phyloP scores from a whole-genome alignment of 306 rosid species.

The Luffa acutangula region DNA sequence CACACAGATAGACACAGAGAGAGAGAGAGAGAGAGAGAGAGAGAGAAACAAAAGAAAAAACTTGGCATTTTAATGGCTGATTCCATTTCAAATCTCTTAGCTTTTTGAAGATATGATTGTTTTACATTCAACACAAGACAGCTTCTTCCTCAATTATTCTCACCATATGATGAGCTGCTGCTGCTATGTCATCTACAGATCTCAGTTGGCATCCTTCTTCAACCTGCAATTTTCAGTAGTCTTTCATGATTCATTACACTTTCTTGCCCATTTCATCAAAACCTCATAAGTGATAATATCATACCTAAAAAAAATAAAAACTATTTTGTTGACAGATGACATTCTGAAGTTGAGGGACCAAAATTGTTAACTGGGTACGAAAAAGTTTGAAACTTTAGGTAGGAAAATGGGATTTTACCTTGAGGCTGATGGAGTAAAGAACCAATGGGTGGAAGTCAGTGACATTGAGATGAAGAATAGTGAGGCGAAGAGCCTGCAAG shows the following conservation, averaged over 20 bases:
- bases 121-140: background rate
- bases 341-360: background rate
- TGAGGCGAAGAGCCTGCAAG: slow-evolving; percentile 51
- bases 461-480: slow-evolving; percentile 79
- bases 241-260: background rate
- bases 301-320: too few species aligned
- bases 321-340: background rate
- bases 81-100: background rate
- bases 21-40: background rate
- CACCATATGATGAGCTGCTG: slow-evolving; percentile 64
- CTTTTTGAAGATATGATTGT: background rate
- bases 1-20: background rate
- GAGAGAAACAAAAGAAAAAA: background rate
- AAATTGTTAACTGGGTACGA: too few species aligned
- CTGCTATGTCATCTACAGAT: slow-evolving; percentile 70
- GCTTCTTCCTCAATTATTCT: slow-evolving; percentile 56
- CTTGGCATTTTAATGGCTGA: background rate
- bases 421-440: slow-evolving; percentile 72
- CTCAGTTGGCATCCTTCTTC: slow-evolving; percentile 77
- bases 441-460: slow-evolving; percentile 51
- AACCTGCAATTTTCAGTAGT: slow-evolving; percentile 31
- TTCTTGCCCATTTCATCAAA: background rate
- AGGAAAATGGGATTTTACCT: slow-evolving; percentile 26
- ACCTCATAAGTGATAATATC: background rate
- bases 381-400: background rate